These are phyloP conservation scores for Hypoxylon lienhwacheense DNA, from an alignment of 495 filamentous ascomycete species.

Conservation along the genomic window DNA sequence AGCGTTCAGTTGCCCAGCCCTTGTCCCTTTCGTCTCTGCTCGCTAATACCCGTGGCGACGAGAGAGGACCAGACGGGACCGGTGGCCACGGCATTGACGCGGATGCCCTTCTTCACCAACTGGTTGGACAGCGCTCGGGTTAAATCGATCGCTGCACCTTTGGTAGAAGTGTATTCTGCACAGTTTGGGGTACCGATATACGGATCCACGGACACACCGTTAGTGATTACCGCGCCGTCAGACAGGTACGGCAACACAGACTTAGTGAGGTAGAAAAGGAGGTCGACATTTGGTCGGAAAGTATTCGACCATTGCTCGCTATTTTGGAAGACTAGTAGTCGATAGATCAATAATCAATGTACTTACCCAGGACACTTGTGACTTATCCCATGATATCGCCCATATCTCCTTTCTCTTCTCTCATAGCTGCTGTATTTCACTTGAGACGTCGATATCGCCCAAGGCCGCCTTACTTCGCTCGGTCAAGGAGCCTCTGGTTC, in stretches of 20 bases:
- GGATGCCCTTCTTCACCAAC: conserved; percentile 57
- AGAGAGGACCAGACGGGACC: conserved; percentile 64
- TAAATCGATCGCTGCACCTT: conserved; percentile 61
- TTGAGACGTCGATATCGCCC: conserved; percentile 49
- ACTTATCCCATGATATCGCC: conserved; percentile 43
- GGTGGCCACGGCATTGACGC: conserved; percentile 65
- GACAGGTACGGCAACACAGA: conserved; percentile 60
- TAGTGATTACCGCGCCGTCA: conserved; percentile 62
- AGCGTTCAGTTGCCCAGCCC: conserved; percentile 50
- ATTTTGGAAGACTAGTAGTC: conserved; percentile 11
- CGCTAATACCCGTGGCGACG: conserved; percentile 52
- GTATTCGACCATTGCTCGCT: conserved; percentile 26
- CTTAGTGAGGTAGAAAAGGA: conserved; percentile 66
- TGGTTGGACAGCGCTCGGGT: conserved; percentile 59
- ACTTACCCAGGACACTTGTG: background rate
- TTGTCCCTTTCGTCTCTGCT: conserved; percentile 56
- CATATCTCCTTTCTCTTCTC: conserved; percentile 56
- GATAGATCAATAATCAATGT: conserved; percentile 26
- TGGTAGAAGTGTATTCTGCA: conserved; percentile 64
- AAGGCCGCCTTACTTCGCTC: background rate
- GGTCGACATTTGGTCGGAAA: conserved; percentile 62
- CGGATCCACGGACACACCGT: conserved; percentile 58
- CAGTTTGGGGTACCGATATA: conserved; percentile 57
- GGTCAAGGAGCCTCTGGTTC: background rate
- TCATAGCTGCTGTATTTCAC: conserved; percentile 66